These are phyloP conservation scores for Tilletia indica DNA, from an alignment of 1,284 basidiomycete species.

Conservation along the genomic window DNA sequence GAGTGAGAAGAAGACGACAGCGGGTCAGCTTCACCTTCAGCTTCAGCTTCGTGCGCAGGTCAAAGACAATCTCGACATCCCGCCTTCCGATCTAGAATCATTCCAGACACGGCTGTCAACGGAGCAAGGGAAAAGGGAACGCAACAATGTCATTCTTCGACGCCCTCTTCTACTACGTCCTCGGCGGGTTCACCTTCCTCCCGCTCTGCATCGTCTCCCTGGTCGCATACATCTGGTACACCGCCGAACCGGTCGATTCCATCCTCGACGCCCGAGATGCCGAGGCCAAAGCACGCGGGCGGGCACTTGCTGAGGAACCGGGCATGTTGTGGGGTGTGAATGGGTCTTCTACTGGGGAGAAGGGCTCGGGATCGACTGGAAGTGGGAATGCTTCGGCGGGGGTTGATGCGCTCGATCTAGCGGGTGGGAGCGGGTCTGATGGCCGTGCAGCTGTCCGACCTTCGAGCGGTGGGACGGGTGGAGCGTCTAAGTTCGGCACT, in stretches of 20 bases:
- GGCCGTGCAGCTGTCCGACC: too few relatives aligned
- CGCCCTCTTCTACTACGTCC: conserved; percentile 49
- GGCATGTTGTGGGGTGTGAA: background rate
- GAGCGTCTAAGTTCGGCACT: too few relatives aligned
- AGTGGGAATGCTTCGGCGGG: background rate
- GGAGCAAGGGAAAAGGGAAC: too few relatives aligned
- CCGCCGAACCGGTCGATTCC: conserved; percentile 18
- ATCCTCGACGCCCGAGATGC: conserved; percentile 9
- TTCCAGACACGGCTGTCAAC: too few relatives aligned
- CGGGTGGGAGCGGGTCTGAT: too few relatives aligned
- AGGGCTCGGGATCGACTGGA: background rate
- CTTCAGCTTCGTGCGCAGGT: too few relatives aligned
- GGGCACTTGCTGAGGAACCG: background rate
- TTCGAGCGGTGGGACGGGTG: too few relatives aligned
- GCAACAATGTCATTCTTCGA: conserved; percentile 30
- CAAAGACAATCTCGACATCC: too few relatives aligned
- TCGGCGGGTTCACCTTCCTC: conserved; percentile 53
- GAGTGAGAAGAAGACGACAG: too few relatives aligned
- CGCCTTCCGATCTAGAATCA: too few relatives aligned
- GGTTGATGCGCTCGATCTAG: background rate
- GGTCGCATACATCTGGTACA: conserved; percentile 33
- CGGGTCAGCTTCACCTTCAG: too few relatives aligned
- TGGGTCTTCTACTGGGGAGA: background rate
- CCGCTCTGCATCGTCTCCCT: conserved; percentile 38
- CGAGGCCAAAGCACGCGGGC: background rate